Percentiles rank a stretch among this genome's conserved stretches.
Conservation (phyloP, 2,329 filamentous ascomycete genomes). For the Ramularia endophylla region DNA sequence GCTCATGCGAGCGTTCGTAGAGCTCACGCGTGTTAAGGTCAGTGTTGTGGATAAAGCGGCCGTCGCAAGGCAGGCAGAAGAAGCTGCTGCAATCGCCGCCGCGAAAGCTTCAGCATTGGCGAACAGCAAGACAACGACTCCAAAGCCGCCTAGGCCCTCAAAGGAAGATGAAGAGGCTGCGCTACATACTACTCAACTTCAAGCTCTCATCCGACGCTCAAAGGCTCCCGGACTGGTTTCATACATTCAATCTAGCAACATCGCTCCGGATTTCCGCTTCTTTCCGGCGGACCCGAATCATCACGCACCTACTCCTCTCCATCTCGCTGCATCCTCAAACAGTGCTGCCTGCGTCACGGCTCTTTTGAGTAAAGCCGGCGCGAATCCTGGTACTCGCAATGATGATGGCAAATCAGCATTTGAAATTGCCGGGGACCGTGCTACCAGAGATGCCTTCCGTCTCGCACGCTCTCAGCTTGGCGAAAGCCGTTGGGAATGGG, state of each 20-base stretch:
- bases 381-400: slow-evolving; percentile 67
- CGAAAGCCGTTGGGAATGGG: slow-evolving; percentile 73
- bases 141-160: slow-evolving; percentile 58
- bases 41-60: slow-evolving; percentile 66
- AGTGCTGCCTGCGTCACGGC: slow-evolving; percentile 70
- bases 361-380: slow-evolving; percentile 66
- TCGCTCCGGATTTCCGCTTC: slow-evolving; percentile 69
- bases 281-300: slow-evolving; percentile 64
- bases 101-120: slow-evolving; percentile 30
- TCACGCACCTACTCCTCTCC: slow-evolving; percentile 77
- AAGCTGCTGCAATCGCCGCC: slow-evolving; percentile 39
- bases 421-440: slow-evolving; percentile 77
- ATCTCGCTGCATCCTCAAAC: slow-evolving; percentile 78
- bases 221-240: slow-evolving; percentile 82
- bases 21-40: slow-evolving; percentile 85
- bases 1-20: slow-evolving; percentile 88
- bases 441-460: slow-evolving; percentile 86
- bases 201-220: slow-evolving; percentile 79
- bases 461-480: slow-evolving; percentile 78
- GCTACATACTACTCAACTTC: slow-evolving; percentile 83
- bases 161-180: slow-evolving; percentile 79
- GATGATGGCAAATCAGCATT: slow-evolving; percentile 78
- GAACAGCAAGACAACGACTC: slow-evolving; percentile 43
- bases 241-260: slow-evolving; percentile 71
- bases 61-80: slow-evolving; percentile 43